A percentile compares a stretch with the other conserved stretches of the same genome.
phyloP scores from a whole-genome alignment of 352 stramenopile genomes.

The Globisporangium perplexum region DNA sequence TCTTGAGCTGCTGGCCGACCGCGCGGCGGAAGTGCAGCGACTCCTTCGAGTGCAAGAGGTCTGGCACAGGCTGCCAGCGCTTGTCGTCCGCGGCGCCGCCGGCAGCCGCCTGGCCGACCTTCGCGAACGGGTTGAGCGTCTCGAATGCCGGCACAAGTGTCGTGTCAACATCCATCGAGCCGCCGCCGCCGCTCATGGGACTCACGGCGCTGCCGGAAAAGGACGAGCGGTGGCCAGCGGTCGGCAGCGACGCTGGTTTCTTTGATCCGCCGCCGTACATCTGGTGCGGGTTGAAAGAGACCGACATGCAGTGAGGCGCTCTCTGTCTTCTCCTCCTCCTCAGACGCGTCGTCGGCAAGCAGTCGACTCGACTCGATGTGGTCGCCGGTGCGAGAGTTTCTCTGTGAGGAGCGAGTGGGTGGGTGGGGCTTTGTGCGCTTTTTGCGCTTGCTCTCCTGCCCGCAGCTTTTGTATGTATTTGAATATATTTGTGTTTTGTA shows the following conservation, averaged over 20 bases:
- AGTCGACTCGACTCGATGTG: too few species aligned
- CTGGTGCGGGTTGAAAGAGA: conserved; percentile 8
- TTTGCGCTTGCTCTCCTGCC: background rate
- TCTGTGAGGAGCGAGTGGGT: conserved; percentile 3
- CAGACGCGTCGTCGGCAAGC: too few species aligned
- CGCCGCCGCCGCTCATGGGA: conserved; percentile 12
- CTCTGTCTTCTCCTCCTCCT: too few species aligned
- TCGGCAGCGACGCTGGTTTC: too few species aligned
- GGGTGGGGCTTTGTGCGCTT: conserved; percentile 1
- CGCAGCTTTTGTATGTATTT: background rate
- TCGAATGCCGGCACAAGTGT: conserved; percentile 63
- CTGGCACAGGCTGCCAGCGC: conserved; percentile 73
- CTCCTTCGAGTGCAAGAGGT: conserved; percentile 78
- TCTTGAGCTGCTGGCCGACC: conserved; percentile 70
- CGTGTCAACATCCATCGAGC: conserved; percentile 30
- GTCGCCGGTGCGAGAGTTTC: background rate
- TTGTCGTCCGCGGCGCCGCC: conserved; percentile 39
- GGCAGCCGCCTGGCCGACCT: conserved; percentile 29
- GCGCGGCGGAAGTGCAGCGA: conserved; percentile 72
- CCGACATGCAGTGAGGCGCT: too few species aligned
- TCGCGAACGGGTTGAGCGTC: conserved; percentile 72
- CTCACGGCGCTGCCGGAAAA: conserved; percentile 7
- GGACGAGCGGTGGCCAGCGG: background rate
- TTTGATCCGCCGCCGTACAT: conserved; percentile 1
- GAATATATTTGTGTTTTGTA: too few species aligned